Evolutionary conservation across 2,329 filamentous ascomycete genomes (phyloP).

Genomic region (Alternaria atra): DNA sequence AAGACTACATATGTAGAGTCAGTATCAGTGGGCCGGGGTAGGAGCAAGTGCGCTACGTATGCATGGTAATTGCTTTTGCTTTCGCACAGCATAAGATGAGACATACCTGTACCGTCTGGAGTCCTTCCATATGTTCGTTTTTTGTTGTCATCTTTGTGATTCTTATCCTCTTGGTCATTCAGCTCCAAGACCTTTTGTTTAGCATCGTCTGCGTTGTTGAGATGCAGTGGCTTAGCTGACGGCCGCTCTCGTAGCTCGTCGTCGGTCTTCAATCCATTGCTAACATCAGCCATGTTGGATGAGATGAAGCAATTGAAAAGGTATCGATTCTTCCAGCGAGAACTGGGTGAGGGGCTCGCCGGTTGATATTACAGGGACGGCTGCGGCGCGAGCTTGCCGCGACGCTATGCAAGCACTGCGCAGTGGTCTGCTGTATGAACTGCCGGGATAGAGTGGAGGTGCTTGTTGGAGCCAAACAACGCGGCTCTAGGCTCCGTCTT

Average conservation of each 20-base stretch:
- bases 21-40: slow-evolving; percentile 19
- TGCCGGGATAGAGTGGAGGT: slow-evolving; percentile 32
- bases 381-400: slow-evolving; percentile 30
- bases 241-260: slow-evolving; percentile 42
- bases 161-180: slow-evolving; percentile 59
- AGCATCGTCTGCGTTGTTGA: slow-evolving; percentile 48
- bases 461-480: slow-evolving; percentile 13
- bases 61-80: background rate
- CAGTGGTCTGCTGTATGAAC: slow-evolving; percentile 24
- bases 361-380: slow-evolving; percentile 31
- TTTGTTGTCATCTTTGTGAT: slow-evolving; percentile 60
- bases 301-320: slow-evolving; percentile 22
- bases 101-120: slow-evolving; percentile 85
- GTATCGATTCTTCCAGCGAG: slow-evolving; percentile 24
- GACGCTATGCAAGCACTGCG: slow-evolving; percentile 42
- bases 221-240: slow-evolving; percentile 40
- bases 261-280: slow-evolving; percentile 31
- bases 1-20: slow-evolving; percentile 71
- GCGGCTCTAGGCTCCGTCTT: slow-evolving; percentile 1
- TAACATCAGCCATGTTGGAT: slow-evolving; percentile 40
- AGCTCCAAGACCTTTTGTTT: slow-evolving; percentile 59
- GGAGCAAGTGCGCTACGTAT: background rate
- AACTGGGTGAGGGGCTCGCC: slow-evolving; percentile 24
- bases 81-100: background rate
- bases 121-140: slow-evolving; percentile 91